phyloP scores from a whole-genome alignment of 768 basidiomycete genomes.

The Boletus fagicola region DNA sequence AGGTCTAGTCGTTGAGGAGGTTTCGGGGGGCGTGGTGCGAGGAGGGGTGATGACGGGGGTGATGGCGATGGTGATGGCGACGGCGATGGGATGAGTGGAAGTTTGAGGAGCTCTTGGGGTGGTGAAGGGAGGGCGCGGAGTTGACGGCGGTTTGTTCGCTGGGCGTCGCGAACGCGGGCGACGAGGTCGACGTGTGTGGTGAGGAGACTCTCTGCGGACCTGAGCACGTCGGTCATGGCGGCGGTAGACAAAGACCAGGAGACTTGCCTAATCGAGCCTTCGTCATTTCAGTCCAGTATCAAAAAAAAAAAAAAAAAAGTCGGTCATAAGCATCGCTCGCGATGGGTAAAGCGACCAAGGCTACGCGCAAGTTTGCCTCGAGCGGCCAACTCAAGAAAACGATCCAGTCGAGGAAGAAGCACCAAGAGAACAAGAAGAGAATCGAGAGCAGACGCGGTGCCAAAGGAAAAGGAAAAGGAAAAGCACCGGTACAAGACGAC shows the following conservation, averaged over 20 bases:
- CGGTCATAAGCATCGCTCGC: too few species aligned
- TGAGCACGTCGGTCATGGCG: conserved; percentile 43
- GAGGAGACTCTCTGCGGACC: conserved; percentile 64
- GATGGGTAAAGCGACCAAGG: conserved; percentile 60
- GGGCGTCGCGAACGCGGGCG: conserved; percentile 50
- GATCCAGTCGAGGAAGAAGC: conserved; percentile 80
- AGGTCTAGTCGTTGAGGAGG: too few species aligned
- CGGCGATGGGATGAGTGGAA: conserved; percentile 59
- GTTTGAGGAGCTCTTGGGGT: conserved; percentile 50
- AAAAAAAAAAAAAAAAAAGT: not conserved
- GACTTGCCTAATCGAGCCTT: conserved; percentile 21
- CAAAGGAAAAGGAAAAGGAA: conserved; percentile 34
- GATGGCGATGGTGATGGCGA: conserved; percentile 51
- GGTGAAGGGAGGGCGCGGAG: conserved; percentile 56
- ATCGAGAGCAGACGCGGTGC: conserved; percentile 56
- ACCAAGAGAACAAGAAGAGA: conserved; percentile 73
- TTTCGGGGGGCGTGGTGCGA: conserved; percentile 34
- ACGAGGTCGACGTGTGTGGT: conserved; percentile 60
- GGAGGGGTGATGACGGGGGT: conserved; percentile 45
- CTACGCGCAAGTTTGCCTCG: conserved; percentile 83
- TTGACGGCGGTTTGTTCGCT: conserved; percentile 55
- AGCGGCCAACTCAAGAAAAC: conserved; percentile 87
- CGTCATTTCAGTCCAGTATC: not conserved
- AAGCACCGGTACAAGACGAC: conserved; percentile 28
- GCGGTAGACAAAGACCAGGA: not conserved